These are phyloP conservation scores for Paxillus rubicundulus DNA, from an alignment of 768 basidiomycete genomes.

Conservation along the genomic window DNA sequence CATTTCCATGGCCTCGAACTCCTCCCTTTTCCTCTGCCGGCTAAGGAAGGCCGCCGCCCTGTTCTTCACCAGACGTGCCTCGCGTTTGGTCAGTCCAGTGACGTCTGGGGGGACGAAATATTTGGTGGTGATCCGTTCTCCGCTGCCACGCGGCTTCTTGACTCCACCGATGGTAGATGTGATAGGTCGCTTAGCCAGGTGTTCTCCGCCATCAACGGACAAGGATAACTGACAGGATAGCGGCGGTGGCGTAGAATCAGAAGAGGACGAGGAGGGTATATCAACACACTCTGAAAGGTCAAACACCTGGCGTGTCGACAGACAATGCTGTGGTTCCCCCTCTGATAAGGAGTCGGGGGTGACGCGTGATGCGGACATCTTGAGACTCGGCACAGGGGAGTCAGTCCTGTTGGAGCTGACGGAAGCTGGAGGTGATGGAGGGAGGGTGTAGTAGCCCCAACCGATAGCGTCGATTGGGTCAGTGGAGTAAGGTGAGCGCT, in stretches of 20 bases:
- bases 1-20: slow-evolving; percentile 90
- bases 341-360: slow-evolving; percentile 44
- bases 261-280: slow-evolving; percentile 33
- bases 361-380: slow-evolving; percentile 51
- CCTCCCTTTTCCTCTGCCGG: slow-evolving; percentile 87
- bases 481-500: slow-evolving; percentile 35
- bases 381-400: slow-evolving; percentile 44
- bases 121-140: slow-evolving; percentile 58
- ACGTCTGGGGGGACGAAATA: slow-evolving; percentile 90
- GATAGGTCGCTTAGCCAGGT: slow-evolving; percentile 40
- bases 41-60: slow-evolving; percentile 89
- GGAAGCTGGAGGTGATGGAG: slow-evolving; percentile 49
- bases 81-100: slow-evolving; percentile 82
- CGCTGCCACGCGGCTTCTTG: slow-evolving; percentile 49
- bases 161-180: slow-evolving; percentile 41
- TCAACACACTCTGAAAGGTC: slow-evolving; percentile 46
- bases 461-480: slow-evolving; percentile 38
- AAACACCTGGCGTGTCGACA: slow-evolving; percentile 73
- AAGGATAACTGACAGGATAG: slow-evolving; percentile 34
- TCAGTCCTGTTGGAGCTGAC: slow-evolving; percentile 42
- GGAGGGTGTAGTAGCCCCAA: slow-evolving; percentile 48
- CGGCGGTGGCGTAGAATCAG: slow-evolving; percentile 29
- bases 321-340: slow-evolving; percentile 49
- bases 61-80: slow-evolving; percentile 90
- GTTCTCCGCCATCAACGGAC: slow-evolving; percentile 31